Evolutionary conservation across 768 basidiomycete genomes (phyloP).

Genomic region (Cystoderma amianthinum): DNA sequence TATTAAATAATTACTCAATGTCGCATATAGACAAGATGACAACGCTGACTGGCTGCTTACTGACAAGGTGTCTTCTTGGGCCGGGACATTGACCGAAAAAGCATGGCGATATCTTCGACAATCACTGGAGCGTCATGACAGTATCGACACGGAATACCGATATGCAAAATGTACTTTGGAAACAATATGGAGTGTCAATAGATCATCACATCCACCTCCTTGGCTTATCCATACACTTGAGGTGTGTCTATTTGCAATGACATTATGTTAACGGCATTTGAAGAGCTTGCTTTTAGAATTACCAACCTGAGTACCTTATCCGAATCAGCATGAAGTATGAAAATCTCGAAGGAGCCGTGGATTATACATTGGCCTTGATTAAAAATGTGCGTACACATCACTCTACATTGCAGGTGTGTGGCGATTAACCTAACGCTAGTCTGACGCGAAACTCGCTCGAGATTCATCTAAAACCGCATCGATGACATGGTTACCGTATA

Average conservation of each 20-base stretch:
- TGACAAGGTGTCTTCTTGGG: conserved; percentile 77
- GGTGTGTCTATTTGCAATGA: conserved; percentile 28
- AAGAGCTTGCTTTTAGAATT: conserved; percentile 32
- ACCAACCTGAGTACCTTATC: conserved; percentile 82
- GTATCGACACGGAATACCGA: conserved; percentile 56
- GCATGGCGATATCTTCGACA: conserved; percentile 87
- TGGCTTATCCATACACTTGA: conserved; percentile 80
- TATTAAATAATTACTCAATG: conserved; percentile 3
- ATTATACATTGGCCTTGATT: conserved; percentile 64
- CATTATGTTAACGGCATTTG: not conserved
- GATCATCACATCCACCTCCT: conserved; percentile 58
- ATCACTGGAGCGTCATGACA: conserved; percentile 74
- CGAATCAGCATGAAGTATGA: conserved; percentile 75
- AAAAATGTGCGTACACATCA: conserved; percentile 45
- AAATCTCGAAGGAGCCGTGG: conserved; percentile 68
- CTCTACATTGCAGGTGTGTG: not conserved
- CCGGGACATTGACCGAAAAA: conserved; percentile 70
- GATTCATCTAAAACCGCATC: conserved; percentile 47
- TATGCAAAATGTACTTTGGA: conserved; percentile 78
- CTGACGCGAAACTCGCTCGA: conserved; percentile 44
- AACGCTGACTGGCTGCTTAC: conserved; percentile 79
- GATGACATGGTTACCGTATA: conserved; percentile 77
- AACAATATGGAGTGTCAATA: conserved; percentile 64
- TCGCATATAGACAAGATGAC: conserved; percentile 51
- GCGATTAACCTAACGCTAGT: conserved; percentile 24